A percentile compares a stretch with the other conserved stretches of the same genome.
phyloP scores from a whole-genome alignment of 2,329 filamentous ascomycete genomes.

The Botrytis byssoidea region DNA sequence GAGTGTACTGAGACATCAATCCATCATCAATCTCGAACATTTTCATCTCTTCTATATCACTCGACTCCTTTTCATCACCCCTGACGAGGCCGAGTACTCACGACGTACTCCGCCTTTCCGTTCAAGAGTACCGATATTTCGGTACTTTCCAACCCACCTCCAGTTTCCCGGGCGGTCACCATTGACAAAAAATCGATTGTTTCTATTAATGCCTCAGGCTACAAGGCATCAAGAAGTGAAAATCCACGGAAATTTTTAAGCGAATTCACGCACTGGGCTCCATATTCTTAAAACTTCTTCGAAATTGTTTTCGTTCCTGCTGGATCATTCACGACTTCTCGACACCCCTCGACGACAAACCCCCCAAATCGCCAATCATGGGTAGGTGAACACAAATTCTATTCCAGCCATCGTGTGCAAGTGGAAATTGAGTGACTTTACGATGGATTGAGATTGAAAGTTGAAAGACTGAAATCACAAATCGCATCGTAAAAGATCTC shows the following conservation, averaged over 20 bases:
- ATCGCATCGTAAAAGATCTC: conserved; percentile 27
- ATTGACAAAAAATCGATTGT: neutral
- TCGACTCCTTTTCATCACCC: neutral
- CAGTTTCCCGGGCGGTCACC: neutral
- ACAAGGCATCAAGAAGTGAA: neutral
- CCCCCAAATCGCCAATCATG: conserved; percentile 39
- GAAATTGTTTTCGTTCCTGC: conserved; percentile 20
- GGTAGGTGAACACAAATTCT: conserved; percentile 40
- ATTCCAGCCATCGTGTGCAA: conserved; percentile 41
- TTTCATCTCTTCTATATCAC: neutral
- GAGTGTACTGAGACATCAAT: neutral
- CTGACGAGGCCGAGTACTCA: neutral
- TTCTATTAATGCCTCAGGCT: neutral
- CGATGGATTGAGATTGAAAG: conserved; percentile 13
- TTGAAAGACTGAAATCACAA: conserved; percentile 26
- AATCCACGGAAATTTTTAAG: conserved; percentile 18
- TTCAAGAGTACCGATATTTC: neutral
- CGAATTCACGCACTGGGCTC: conserved; percentile 14
- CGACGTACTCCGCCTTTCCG: neutral
- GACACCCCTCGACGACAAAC: conserved; percentile 23
- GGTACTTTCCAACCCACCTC: neutral
- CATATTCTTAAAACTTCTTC: conserved; percentile 22
- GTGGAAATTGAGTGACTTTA: conserved; percentile 36
- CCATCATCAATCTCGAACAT: neutral
- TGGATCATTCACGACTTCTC: conserved; percentile 20